Evolutionary conservation across 139 green algal genomes (phyloP), one percentile per base, ranked within the genome.

Genomic region (Zygnema cylindricum): DNA sequence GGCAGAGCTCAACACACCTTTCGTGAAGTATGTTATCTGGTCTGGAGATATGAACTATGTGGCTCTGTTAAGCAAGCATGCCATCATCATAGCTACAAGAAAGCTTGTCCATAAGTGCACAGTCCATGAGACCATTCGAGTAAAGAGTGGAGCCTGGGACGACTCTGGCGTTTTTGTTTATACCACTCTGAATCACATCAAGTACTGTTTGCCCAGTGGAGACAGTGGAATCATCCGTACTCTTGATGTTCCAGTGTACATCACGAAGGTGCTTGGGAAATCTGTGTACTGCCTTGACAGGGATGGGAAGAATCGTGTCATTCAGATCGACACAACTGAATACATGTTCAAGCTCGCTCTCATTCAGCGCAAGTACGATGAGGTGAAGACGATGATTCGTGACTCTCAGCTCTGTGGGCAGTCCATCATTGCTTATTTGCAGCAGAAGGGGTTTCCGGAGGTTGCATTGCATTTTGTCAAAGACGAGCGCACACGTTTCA

Each of bases 181-280:
- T 95, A 98, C 97, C 71, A 99, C 97, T 1, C 95, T 99, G 30
- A 99, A 99, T 94, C 98, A 99, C 96, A 95, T 99, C 92, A 99
- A 99, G 91, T 98, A 98, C 94, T 99, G 96, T 94, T 94, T 99
- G 88, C 96, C 97, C 82, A 98, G 98, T 89, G 98, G 98, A 1
- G 98, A 99, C 95, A 95, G 82, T 54, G 98, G 98, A 85, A 98
- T 99, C 91, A 97, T 99, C 88, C 95, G 96, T 82, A 99, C 97
- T 32, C 95, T 99, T 57, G 97, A 99, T 42, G 92, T 94, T 54
- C 97, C 97, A 11, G 94, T 99, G 30, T 99, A 99, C 94, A 93
- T 99, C 85, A 98, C 96, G 7, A 92, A 91, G 35, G 94, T 98
- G n/a, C 85, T 92, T 30, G 95, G 93, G 86, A 93, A 92, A 89